These are phyloP conservation scores for Candida glaebosa DNA, from an alignment of 805 yeast genomes.

Conservation along the genomic window DNA sequence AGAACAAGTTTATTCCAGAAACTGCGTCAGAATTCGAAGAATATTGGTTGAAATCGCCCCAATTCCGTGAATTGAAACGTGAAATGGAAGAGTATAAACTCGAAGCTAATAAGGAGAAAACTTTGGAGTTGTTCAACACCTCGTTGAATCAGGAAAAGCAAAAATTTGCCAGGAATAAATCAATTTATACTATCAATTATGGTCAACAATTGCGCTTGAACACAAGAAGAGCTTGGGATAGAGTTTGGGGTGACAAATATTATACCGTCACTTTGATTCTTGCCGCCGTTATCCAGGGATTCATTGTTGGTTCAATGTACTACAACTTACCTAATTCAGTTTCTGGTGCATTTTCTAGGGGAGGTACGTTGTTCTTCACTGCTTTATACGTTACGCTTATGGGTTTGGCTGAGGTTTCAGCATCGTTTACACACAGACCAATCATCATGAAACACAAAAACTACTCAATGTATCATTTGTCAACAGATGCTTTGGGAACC, in stretches of 20 bases:
- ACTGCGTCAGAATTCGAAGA: constrained; percentile 56
- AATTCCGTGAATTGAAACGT: constrained; percentile 36
- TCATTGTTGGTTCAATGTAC: constrained; percentile 62
- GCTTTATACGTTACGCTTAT: constrained; percentile 58
- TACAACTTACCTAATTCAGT: constrained; percentile 50
- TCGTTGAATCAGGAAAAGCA: constrained; percentile 37
- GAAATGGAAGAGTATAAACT: constrained; percentile 42
- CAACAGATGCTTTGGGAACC: constrained; percentile 67
- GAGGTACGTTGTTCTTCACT: constrained; percentile 61
- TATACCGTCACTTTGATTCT: constrained; percentile 42
- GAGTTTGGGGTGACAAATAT: constrained; percentile 54
- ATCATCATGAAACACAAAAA: constrained; percentile 68
- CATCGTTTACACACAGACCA: constrained; percentile 57
- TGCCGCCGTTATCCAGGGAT: constrained; percentile 54
- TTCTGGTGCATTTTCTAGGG: constrained; percentile 58
- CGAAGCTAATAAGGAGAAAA: constrained; percentile 12
- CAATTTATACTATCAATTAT: constrained; percentile 44
- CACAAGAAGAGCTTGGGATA: constrained; percentile 50
- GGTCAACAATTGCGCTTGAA: constrained; percentile 48
- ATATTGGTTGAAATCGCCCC: constrained; percentile 58
- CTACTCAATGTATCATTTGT: constrained; percentile 69
- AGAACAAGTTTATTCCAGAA: constrained; percentile 47
- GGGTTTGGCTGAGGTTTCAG: constrained; percentile 56
- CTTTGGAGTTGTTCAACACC: constrained; percentile 24
- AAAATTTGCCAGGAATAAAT: constrained; percentile 31